Evolutionary conservation across 208 protist genomes (phyloP).

Genomic region (Wallacemonas collosoma): DNA sequence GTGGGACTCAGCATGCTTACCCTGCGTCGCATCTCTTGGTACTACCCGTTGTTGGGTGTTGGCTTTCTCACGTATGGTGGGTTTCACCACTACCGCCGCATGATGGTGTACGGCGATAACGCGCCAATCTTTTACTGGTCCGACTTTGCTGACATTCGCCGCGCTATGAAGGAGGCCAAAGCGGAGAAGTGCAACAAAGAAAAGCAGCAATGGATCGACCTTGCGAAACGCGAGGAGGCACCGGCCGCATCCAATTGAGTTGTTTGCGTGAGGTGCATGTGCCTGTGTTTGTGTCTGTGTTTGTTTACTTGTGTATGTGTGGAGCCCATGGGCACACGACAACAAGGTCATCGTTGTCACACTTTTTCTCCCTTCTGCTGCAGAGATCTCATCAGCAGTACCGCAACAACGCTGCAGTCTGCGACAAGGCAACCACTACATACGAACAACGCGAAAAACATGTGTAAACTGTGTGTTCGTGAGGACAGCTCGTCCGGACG

Average conservation of each 20-base stretch:
- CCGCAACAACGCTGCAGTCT: too few species aligned
- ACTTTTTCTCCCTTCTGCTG: too few species aligned
- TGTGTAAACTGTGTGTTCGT: not conserved
- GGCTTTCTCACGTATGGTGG: slow-evolving; percentile 84
- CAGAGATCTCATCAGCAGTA: too few species aligned
- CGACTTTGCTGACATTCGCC: slow-evolving; percentile 62
- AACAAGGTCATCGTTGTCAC: too few species aligned
- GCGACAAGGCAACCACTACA: too few species aligned
- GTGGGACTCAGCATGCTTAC: slow-evolving; percentile 71
- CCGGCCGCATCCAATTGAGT: not conserved
- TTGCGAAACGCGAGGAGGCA: not conserved
- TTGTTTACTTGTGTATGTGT: not conserved
- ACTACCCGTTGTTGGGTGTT: slow-evolving; percentile 79
- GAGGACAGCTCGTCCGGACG: too few species aligned
- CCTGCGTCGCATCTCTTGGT: slow-evolving; percentile 78
- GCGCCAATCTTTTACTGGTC: slow-evolving; percentile 82
- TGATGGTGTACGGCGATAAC: slow-evolving; percentile 89
- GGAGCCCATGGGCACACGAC: slow-evolving; percentile 3
- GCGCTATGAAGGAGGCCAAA: slow-evolving; percentile 29
- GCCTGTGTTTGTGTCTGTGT: too few species aligned
- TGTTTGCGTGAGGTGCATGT: too few species aligned
- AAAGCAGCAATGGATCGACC: slow-evolving; percentile 16
- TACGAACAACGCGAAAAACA: not conserved
- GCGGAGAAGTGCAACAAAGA: slow-evolving; percentile 1
- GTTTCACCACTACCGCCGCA: slow-evolving; percentile 84